Conservation (phyloP, 2,329 filamentous ascomycete genomes). For the Colletotrichum musae region DNA sequence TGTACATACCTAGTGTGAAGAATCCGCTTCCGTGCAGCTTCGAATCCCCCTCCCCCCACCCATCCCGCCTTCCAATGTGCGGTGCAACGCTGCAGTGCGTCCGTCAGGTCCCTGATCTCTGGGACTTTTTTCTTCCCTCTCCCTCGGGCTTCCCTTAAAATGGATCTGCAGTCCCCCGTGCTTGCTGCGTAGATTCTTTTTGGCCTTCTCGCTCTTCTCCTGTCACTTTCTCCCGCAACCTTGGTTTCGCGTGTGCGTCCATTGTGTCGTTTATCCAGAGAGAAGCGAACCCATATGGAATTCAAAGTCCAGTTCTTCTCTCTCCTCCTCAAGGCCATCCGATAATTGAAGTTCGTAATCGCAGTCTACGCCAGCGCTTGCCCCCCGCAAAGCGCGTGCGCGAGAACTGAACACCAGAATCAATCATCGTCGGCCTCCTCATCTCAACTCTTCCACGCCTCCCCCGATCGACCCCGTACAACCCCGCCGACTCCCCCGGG, state of each 20-base stretch:
- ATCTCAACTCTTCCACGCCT: not conserved
- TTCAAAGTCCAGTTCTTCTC: constrained; percentile 46
- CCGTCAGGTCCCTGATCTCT: constrained; percentile 33
- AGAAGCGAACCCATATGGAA: constrained; percentile 43
- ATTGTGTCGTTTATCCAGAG: too few species aligned
- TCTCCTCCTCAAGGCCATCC: constrained; percentile 46
- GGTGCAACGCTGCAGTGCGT: constrained; percentile 33
- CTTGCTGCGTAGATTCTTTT: not conserved
- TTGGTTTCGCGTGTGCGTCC: not conserved
- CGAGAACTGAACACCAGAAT: not conserved
- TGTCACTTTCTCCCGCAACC: not conserved
- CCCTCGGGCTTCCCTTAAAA: constrained; percentile 17
- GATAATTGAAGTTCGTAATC: constrained; percentile 36
- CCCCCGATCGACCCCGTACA: not conserved
- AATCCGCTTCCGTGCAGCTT: constrained; percentile 36
- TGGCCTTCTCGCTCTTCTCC: constrained; percentile 12
- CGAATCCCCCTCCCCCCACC: constrained; percentile 21
- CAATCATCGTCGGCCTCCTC: not conserved
- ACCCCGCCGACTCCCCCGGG: constrained; percentile 6
- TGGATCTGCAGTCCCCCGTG: constrained; percentile 31
- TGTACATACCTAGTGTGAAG: too few species aligned
- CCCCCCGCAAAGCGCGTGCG: too few species aligned
- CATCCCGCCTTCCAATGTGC: constrained; percentile 6
- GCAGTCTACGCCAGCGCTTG: constrained; percentile 15
- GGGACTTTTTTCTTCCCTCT: constrained; percentile 11